phyloP scores from a whole-genome alignment of 345 rosid species.

The Populus nigra region DNA sequence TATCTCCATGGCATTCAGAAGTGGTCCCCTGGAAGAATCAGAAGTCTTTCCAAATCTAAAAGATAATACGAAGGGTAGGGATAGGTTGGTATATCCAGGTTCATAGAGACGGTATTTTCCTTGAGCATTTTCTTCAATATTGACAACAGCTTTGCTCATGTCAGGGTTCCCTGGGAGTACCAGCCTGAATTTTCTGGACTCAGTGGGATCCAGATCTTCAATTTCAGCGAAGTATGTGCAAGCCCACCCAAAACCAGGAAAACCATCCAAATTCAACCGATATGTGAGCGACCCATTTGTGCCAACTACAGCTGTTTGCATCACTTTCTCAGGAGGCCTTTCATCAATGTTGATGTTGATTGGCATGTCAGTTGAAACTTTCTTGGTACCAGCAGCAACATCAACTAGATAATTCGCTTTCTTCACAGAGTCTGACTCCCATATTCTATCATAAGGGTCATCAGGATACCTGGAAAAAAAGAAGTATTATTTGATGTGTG shows the following conservation, averaged over 20 bases:
- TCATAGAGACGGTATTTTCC: constrained; percentile 72
- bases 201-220: constrained; percentile 63
- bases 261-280: constrained; percentile 86
- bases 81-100: constrained; percentile 74
- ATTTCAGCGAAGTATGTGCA: constrained; percentile 83
- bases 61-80: constrained; percentile 79
- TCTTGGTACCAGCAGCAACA: constrained; percentile 83
- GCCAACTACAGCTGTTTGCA: constrained; percentile 99
- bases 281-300: constrained; percentile 84
- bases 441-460: constrained; percentile 91
- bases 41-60: constrained; percentile 71
- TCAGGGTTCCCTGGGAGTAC: constrained; percentile 71
- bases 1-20: constrained; percentile 94
- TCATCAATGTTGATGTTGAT: constrained; percentile 42
- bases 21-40: constrained; percentile 90
- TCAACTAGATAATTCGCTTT: constrained; percentile 91
- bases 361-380: constrained; percentile 62
- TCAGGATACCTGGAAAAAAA: constrained; percentile 73
- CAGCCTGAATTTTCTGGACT: constrained; percentile 87
- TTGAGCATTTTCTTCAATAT: constrained; percentile 88
- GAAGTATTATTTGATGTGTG: background rate
- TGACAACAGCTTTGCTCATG: constrained; percentile 67
- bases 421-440: constrained; percentile 82
- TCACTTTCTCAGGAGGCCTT: constrained; percentile 86
- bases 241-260: constrained; percentile 95